Evolutionary conservation across 257 asterid species (phyloP).

Genomic region (Petunia axillaris): DNA sequence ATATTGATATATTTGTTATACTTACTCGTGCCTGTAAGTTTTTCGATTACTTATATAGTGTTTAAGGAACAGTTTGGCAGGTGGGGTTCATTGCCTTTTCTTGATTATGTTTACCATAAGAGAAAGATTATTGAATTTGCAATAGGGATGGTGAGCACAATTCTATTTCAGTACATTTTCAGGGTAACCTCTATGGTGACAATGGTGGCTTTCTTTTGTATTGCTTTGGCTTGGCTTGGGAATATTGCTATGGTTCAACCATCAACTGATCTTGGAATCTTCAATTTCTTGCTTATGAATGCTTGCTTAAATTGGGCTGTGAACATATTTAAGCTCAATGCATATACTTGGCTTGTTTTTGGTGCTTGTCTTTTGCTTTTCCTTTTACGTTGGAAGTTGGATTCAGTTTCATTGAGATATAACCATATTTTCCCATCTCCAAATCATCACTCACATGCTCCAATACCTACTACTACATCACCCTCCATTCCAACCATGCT

Average conservation of each 20-base stretch:
- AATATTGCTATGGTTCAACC: constrained; percentile 34
- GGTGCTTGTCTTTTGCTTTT: constrained; percentile 24
- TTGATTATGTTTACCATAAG: background rate
- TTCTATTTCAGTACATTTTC: constrained; percentile 26
- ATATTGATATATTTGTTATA: no score
- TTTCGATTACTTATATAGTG: background rate
- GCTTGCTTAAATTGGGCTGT: constrained; percentile 30
- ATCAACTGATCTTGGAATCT: constrained; percentile 28
- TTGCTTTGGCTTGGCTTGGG: constrained; percentile 29
- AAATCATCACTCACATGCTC: background rate
- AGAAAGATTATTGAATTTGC: constrained; percentile 22
- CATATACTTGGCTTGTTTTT: constrained; percentile 23
- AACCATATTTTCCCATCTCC: background rate
- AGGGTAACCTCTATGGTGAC: background rate
- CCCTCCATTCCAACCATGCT: background rate
- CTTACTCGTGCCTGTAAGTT: background rate
- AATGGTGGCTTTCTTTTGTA: constrained; percentile 24
- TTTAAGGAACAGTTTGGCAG: background rate
- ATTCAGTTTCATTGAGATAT: background rate
- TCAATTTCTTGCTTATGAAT: constrained; percentile 30
- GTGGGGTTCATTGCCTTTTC: background rate
- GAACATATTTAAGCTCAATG: constrained; percentile 27
- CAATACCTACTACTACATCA: background rate
- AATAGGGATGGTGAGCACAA: constrained; percentile 15
- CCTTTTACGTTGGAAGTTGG: constrained; percentile 18